Evolutionary conservation across 139 green algal species (phyloP).

Genomic region (Eudorina sp.): DNA sequence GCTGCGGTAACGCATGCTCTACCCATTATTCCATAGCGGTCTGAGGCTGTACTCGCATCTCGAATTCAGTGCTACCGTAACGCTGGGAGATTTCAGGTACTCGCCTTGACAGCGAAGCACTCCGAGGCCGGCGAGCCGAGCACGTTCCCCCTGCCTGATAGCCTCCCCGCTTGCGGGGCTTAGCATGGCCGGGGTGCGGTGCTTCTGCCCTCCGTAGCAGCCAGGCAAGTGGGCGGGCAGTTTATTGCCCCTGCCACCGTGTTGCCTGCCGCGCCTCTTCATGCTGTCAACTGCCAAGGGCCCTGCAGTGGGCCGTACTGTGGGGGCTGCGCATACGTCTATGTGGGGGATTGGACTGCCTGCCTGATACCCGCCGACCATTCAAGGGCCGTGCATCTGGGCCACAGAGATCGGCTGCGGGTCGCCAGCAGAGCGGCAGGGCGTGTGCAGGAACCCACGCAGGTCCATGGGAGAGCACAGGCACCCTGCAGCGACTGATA

Average conservation of each 20-base stretch:
- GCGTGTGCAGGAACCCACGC: too few relatives aligned
- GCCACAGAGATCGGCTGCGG: too few relatives aligned
- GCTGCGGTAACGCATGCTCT: too few relatives aligned
- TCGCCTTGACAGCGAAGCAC: slow-evolving; percentile 25
- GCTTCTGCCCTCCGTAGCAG: slow-evolving; percentile 38
- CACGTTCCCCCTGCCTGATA: slow-evolving; percentile 32
- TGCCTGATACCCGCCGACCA: too few relatives aligned
- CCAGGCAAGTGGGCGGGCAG: neutral
- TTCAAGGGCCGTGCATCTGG: too few relatives aligned
- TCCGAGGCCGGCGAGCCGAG: slow-evolving; percentile 34
- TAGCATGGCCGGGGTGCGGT: slow-evolving; percentile 14
- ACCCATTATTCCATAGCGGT: too few relatives aligned
- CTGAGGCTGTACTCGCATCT: neutral
- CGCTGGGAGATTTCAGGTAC: slow-evolving; percentile 22
- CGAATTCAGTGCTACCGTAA: neutral
- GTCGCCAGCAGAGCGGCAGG: too few relatives aligned
- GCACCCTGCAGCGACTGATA: too few relatives aligned
- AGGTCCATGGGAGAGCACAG: too few relatives aligned
- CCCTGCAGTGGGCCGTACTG: slow-evolving; percentile 35
- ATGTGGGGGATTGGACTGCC: neutral
- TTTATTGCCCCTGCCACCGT: slow-evolving; percentile 24
- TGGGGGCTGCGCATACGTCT: neutral
- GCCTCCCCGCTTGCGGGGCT: slow-evolving; percentile 17
- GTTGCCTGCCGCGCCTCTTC: slow-evolving; percentile 27
- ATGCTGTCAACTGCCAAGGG: slow-evolving; percentile 38